Evolutionary conservation across 2,329 filamentous ascomycete genomes (phyloP).

Genomic region (Tolypocladium endophyticum): DNA sequence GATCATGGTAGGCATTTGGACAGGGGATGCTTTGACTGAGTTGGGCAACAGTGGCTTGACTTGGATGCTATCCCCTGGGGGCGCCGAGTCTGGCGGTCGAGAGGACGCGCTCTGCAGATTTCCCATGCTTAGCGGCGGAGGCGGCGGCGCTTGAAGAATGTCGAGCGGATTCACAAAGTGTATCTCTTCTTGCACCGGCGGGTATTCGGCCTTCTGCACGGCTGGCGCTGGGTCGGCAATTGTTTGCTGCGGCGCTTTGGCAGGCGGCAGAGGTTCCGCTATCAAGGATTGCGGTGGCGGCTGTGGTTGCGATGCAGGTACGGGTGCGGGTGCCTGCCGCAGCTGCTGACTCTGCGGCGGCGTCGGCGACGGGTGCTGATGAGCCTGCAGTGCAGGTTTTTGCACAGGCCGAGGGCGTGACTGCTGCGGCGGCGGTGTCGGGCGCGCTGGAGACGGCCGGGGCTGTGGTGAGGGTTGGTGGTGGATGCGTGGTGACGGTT

Average conservation of each 20-base stretch:
- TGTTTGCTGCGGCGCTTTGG: constrained; percentile 1
- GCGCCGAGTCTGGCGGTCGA: constrained; percentile 4
- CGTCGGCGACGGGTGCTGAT: constrained; percentile 1
- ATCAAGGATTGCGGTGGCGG: constrained; percentile 6
- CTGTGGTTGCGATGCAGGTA: constrained; percentile 6
- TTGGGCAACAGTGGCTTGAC: constrained; percentile 1
- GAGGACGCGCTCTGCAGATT: constrained; percentile 9
- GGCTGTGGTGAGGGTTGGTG: constrained; percentile 9
- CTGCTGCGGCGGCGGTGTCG: constrained; percentile 18
- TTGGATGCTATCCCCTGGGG: constrained; percentile 2
- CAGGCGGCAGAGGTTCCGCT: constrained; percentile 1
- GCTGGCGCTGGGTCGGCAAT: background rate
- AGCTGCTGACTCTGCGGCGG: constrained; percentile 6
- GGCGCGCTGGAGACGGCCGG: constrained; percentile 1
- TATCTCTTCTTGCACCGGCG: constrained; percentile 6
- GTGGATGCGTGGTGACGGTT: background rate
- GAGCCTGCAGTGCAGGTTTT: constrained; percentile 12
- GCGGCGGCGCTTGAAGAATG: constrained; percentile 21
- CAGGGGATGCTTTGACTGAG: constrained; percentile 4
- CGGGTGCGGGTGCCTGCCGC: constrained; percentile 4
- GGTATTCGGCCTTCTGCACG: constrained; percentile 1
- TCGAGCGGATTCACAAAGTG: constrained; percentile 28
- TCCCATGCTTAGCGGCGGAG: constrained; percentile 13
- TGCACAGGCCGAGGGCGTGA: constrained; percentile 20
- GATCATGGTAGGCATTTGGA: constrained; percentile 6